These are phyloP conservation scores for Huntiella abstrusa DNA, from an alignment of 2,329 filamentous ascomycete species.

Conservation along the genomic window DNA sequence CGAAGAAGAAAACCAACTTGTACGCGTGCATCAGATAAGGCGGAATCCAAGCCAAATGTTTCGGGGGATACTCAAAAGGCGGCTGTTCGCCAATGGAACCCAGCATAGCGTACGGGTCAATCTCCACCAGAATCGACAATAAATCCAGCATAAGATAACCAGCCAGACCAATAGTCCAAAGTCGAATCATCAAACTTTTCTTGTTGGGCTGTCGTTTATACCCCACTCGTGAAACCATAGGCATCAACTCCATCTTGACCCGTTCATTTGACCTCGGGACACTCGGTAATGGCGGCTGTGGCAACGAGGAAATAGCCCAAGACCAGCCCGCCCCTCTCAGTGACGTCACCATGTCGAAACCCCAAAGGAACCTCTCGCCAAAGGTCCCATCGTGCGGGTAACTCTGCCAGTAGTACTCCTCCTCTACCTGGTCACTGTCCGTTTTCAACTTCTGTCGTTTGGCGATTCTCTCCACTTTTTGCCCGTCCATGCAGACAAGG, in stretches of 20 bases:
- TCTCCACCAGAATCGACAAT: conserved; percentile 41
- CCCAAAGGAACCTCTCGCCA: conserved; percentile 33
- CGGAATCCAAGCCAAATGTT: conserved; percentile 25
- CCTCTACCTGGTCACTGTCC: conserved; percentile 11
- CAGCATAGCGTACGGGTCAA: conserved; percentile 59
- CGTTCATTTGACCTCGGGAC: conserved; percentile 21
- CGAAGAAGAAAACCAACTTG: conserved; percentile 36
- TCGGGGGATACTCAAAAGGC: conserved; percentile 19
- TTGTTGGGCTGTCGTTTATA: conserved; percentile 25
- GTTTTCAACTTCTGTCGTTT: conserved; percentile 17
- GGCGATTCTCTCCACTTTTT: conserved; percentile 34
- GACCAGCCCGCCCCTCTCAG: conserved; percentile 42
- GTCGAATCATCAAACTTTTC: neutral
- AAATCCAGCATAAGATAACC: conserved; percentile 52
- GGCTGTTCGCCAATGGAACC: conserved; percentile 19
- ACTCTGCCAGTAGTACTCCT: conserved; percentile 40
- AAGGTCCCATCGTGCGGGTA: conserved; percentile 34
- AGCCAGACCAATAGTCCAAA: conserved; percentile 25
- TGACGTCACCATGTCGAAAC: conserved; percentile 32
- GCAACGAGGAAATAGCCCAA: conserved; percentile 31
- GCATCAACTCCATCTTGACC: conserved; percentile 24
- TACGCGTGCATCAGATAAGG: conserved; percentile 30
- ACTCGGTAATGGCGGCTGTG: conserved; percentile 24
- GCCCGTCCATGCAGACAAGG: conserved; percentile 35
- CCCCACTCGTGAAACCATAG: conserved; percentile 25